Evolutionary conservation across 768 basidiomycete genomes (phyloP).

Genomic region (Tulasnella sp.): DNA sequence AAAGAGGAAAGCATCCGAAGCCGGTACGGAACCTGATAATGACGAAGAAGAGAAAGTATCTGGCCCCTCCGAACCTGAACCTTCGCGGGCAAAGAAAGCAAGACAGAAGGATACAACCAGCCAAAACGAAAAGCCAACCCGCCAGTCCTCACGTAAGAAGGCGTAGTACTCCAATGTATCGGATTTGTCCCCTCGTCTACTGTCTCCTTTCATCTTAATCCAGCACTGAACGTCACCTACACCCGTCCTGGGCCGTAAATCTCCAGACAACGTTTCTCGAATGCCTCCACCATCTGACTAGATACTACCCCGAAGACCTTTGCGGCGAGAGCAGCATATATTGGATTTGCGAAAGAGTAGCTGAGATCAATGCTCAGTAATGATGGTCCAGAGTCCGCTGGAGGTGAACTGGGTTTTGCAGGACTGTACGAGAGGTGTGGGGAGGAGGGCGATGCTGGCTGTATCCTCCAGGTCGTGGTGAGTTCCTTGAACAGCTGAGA

Average conservation of each 20-base stretch:
- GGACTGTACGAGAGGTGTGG: constrained; percentile 25
- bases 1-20: neutral
- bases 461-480: constrained; percentile 62
- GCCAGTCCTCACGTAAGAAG: neutral
- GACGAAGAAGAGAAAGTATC: neutral
- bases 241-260: constrained; percentile 43
- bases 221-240: neutral
- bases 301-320: constrained; percentile 82
- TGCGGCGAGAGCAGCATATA: constrained; percentile 73
- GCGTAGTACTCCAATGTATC: neutral
- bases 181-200: neutral
- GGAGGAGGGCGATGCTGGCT: constrained; percentile 39
- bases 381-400: constrained; percentile 37
- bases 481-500: constrained; percentile 66
- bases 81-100: neutral
- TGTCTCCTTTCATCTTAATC: neutral
- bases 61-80: neutral
- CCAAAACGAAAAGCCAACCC: neutral
- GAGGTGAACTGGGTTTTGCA: neutral
- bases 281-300: constrained; percentile 81
- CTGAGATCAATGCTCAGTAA: constrained; percentile 73
- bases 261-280: constrained; percentile 69
- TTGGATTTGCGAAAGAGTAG: constrained; percentile 78
- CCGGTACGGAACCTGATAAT: too few relatives aligned
- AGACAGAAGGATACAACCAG: neutral